Evolutionary conservation across 768 basidiomycete genomes (phyloP), one percentile per base, ranked within the genome.

Genomic region (Agrocybe praecox): DNA sequence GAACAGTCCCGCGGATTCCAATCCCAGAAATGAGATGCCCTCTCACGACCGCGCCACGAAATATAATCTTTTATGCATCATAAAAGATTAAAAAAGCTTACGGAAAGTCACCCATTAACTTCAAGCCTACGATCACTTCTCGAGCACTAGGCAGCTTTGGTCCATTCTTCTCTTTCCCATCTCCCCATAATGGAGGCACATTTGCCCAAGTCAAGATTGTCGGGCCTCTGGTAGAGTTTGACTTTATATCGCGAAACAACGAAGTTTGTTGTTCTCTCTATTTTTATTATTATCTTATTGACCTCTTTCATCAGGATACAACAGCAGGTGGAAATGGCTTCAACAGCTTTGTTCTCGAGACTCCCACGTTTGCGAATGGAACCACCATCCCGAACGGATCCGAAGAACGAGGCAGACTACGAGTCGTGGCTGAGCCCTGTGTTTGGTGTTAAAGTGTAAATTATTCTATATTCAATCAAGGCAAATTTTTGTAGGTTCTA

Each of bases 381-480:
- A 78, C 78, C 1, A 56, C 54, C 7, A 78, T 82, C 21, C 68
- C 76, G 1, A 76, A 77, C 53, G 80, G 80, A 0, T 55, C 67
- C 74, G 18, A 67, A 58, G n/a, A 73, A 69, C 21, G 73, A 80
- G 57, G 70, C 68, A 22, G 78, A 81, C 59, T 80, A 74, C 48
- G 80, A 82, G 52, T 76, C 73, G 49, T 82, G 74, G 75, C 63
- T 80, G 56, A 78, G 79, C 55, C 76, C 78, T 12, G 66, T 79
- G 49, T 59, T 74, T 79, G 59, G 86, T 78, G 67, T 85, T 26
- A 42, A 64, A 18, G 63, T 46, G 6, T 47, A 24, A 45, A 15
- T 49, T 24, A 29, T 29, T 29, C 26, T 29, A 29, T 29, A 29
- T 29, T 29, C 9, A 29, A 29, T n/a, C n/a, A 29, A 9, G 26